Percentiles rank a stretch among this genome's conserved stretches.
Conservation (phyloP, 2,329 filamentous ascomycete genomes). For the Cordyceps fumosorosea region DNA sequence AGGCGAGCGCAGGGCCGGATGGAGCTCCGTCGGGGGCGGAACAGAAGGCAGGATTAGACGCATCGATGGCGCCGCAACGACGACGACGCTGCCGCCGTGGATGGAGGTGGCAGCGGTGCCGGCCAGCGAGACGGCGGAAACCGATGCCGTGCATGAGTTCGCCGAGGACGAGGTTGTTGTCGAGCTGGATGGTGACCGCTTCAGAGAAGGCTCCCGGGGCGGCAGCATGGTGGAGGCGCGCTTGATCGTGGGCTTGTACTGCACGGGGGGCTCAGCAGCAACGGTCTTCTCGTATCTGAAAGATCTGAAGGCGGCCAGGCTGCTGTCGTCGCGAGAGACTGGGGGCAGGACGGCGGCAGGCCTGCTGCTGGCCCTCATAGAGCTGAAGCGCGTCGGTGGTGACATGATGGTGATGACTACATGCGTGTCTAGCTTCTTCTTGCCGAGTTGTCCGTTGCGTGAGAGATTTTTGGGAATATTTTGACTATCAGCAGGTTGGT, state of each 20-base stretch:
- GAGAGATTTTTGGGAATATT: too few relatives aligned
- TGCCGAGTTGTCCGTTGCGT: not conserved
- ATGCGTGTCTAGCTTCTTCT: not conserved
- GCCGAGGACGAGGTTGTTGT: constrained; percentile 22
- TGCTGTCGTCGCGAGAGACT: constrained; percentile 44
- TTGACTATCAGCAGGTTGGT: not conserved
- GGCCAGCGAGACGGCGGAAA: constrained; percentile 9
- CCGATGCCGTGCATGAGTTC: constrained; percentile 14
- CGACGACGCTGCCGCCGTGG: constrained; percentile 19
- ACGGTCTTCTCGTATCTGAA: constrained; percentile 56
- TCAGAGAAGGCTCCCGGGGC: not conserved
- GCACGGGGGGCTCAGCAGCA: constrained; percentile 49
- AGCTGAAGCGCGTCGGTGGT: constrained; percentile 1
- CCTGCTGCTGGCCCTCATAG: constrained; percentile 18
- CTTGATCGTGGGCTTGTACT: constrained; percentile 21
- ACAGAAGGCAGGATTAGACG: constrained; percentile 23
- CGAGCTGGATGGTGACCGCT: constrained; percentile 17
- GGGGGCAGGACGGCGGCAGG: constrained; percentile 25
- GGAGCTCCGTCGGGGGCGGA: constrained; percentile 43
- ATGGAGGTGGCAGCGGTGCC: constrained; percentile 12
- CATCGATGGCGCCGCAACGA: constrained; percentile 19
- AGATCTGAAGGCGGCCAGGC: constrained; percentile 16
- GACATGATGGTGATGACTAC: not conserved
- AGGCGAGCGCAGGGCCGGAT: constrained; percentile 42
- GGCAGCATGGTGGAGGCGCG: too few relatives aligned